A percentile compares a stretch with the other conserved stretches of the same genome.
phyloP scores from a whole-genome alignment of 805 yeast species.

The Kuraishia floccosa region DNA sequence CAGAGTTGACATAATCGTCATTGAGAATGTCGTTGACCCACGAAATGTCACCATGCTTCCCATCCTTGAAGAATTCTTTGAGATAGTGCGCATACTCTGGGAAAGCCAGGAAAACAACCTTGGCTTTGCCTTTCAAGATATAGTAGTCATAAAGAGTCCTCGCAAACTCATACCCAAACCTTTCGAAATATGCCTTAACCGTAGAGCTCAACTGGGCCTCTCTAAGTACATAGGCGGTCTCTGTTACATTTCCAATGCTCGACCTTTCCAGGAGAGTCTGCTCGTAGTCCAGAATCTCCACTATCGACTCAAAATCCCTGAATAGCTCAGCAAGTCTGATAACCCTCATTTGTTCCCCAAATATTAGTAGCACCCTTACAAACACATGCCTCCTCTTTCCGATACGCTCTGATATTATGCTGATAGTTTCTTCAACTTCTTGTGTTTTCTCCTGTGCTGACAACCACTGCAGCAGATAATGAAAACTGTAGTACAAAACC shows the following conservation, averaged over 20 bases:
- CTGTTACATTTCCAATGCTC: too few relatives aligned
- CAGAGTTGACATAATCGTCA: constrained; percentile 37
- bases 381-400: constrained; percentile 11
- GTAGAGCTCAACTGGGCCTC: constrained; percentile 1
- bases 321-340: constrained; percentile 53
- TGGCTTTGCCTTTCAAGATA: constrained; percentile 37
- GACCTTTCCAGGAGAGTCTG: too few relatives aligned
- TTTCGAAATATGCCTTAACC: constrained; percentile 31
- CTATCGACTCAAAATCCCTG: constrained; percentile 54
- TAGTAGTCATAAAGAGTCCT: constrained; percentile 47
- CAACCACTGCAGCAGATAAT: constrained; percentile 1
- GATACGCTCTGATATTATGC: constrained; percentile 4
- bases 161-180: constrained; percentile 64
- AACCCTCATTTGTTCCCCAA: constrained; percentile 41
- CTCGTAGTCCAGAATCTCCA: constrained; percentile 36
- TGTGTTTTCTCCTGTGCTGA: neutral
- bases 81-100: constrained; percentile 38
- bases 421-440: neutral
- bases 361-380: too few relatives aligned
- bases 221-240: too few relatives aligned
- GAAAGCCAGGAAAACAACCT: constrained; percentile 44
- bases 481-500: constrained; percentile 1
- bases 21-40: constrained; percentile 63
- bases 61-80: constrained; percentile 35
- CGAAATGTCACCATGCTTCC: constrained; percentile 38